These are phyloP conservation scores for Hanseniaspora jakobsenii DNA, from an alignment of 805 yeast species.

Conservation along the genomic window DNA sequence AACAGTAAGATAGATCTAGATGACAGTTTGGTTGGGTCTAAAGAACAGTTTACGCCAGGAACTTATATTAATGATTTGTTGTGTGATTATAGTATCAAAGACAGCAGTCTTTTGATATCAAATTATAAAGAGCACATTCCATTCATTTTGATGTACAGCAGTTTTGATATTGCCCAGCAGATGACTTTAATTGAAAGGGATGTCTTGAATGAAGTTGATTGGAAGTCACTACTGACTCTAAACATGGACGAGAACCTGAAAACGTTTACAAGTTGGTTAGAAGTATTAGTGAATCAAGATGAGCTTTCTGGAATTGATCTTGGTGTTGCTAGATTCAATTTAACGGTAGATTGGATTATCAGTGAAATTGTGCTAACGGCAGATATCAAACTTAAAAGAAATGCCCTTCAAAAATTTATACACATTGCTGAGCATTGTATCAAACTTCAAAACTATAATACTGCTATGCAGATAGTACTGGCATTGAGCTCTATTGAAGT, in stretches of 20 bases:
- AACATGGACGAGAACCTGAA: constrained; percentile 56
- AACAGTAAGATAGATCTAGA: neutral
- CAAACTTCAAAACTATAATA: constrained; percentile 65
- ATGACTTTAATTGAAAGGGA: constrained; percentile 81
- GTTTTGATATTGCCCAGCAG: constrained; percentile 61
- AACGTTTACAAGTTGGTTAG: constrained; percentile 75
- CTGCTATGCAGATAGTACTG: constrained; percentile 74
- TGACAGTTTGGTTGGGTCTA: neutral
- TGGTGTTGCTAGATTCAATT: constrained; percentile 72
- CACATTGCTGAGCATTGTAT: constrained; percentile 72
- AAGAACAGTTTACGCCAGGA: constrained; percentile 12
- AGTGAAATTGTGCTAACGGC: constrained; percentile 72
- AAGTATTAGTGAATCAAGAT: constrained; percentile 48
- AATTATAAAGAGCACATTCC: constrained; percentile 56
- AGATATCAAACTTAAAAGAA: constrained; percentile 45
- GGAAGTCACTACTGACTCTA: constrained; percentile 76
- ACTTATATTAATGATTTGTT: constrained; percentile 22
- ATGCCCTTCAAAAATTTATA: constrained; percentile 71
- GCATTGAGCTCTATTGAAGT: constrained; percentile 63
- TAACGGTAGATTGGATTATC: constrained; percentile 83
- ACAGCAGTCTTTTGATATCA: constrained; percentile 21
- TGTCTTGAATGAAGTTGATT: constrained; percentile 70
- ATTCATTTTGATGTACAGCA: constrained; percentile 61
- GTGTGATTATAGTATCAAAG: constrained; percentile 22
- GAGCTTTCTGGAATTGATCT: constrained; percentile 63